phyloP scores from a whole-genome alignment of 306 rosid species.

The Sicyos baderoa region DNA sequence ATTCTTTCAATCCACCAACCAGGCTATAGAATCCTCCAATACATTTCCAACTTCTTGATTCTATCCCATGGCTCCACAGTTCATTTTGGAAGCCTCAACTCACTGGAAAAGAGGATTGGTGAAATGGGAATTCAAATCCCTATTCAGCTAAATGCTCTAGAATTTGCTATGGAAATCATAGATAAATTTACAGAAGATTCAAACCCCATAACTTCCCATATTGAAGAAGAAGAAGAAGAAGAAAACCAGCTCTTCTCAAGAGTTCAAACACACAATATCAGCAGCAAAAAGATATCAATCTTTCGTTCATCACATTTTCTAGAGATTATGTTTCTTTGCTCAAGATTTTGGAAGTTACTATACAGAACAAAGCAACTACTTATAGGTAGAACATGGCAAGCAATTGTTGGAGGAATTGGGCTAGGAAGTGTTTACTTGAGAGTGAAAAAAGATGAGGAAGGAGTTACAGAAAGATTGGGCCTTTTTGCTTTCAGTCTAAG shows the following conservation, averaged over 20 bases:
- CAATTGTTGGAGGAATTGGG: conserved; percentile 79
- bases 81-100: conserved; percentile 60
- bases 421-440: conserved; percentile 67
- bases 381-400: conserved; percentile 77
- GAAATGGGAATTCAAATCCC: conserved; percentile 55
- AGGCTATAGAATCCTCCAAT: conserved; percentile 66
- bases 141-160: conserved; percentile 57
- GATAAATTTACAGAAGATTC: conserved; percentile 38
- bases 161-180: conserved; percentile 76
- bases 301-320: conserved; percentile 24
- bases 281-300: conserved; percentile 3
- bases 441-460: conserved; percentile 59
- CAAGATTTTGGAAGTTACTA: conserved; percentile 75
- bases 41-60: conserved; percentile 59
- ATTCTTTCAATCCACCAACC: conserved; percentile 86
- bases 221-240: conserved; percentile 14
- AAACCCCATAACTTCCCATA: conserved; percentile 8
- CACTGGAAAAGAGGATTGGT: conserved; percentile 45
- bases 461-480: conserved; percentile 61
- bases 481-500: conserved; percentile 83
- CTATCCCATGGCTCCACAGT: conserved; percentile 62
- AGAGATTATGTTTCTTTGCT: conserved; percentile 65
- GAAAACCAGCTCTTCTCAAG: conserved; percentile 25
- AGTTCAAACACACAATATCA: conserved; percentile 18
- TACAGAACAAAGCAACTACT: conserved; percentile 86